Conservation (phyloP, 192 early-diverging fungal genomes). For the Polychytrium aggregatum region DNA sequence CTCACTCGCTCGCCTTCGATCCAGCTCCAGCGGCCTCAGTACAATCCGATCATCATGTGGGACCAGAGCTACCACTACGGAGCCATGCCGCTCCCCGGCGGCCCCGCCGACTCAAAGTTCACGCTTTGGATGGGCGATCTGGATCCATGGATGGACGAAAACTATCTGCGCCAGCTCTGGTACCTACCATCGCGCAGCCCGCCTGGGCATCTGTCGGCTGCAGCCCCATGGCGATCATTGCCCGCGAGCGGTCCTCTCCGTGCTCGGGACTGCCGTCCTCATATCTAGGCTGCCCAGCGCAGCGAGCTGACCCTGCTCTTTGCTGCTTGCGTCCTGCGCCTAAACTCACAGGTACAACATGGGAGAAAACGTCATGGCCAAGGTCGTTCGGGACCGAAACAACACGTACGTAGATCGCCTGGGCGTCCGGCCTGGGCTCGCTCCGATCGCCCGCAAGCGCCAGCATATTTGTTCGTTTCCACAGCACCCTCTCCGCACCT, state of each 20-base stretch:
- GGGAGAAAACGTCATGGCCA: slow-evolving; percentile 80
- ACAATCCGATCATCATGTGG: too few species aligned
- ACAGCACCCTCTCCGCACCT: too few species aligned
- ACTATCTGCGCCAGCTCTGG: slow-evolving; percentile 79
- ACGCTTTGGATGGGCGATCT: slow-evolving; percentile 87
- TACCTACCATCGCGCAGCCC: slow-evolving; percentile 27
- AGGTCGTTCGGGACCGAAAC: slow-evolving; percentile 87
- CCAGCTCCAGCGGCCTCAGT: too few species aligned
- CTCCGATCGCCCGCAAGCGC: too few species aligned
- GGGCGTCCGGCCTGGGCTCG: too few species aligned
- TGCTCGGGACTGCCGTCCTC: neutral
- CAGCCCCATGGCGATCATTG: neutral
- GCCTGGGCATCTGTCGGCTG: too few species aligned
- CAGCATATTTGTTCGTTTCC: too few species aligned
- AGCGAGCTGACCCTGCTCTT: neutral
- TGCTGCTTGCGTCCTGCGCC: slow-evolving; percentile 4
- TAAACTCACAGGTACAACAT: slow-evolving; percentile 22
- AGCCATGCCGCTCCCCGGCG: too few species aligned
- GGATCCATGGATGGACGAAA: slow-evolving; percentile 97
- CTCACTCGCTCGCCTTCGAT: too few species aligned
- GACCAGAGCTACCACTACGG: too few species aligned
- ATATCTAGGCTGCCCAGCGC: neutral
- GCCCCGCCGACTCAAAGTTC: slow-evolving; percentile 6
- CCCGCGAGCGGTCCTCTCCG: neutral
- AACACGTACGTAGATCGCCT: slow-evolving; percentile 62